phyloP scores from a whole-genome alignment of 2,329 filamentous ascomycete genomes.

The Colletotrichum abscissum region DNA sequence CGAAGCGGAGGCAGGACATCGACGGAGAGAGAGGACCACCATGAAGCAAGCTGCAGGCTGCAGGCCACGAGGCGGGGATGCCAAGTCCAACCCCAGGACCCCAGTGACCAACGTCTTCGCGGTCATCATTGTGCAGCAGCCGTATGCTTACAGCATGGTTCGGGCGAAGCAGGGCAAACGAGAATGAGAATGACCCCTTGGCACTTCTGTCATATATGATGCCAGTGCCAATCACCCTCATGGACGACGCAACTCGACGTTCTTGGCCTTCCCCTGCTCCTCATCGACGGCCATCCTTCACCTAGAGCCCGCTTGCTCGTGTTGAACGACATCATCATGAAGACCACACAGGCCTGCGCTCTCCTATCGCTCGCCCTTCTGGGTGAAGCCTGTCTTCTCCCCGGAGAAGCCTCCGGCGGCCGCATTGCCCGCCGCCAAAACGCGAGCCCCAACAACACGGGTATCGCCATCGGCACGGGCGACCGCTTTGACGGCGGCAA shows the following conservation, averaged over 20 bases:
- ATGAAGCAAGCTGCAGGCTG: neutral
- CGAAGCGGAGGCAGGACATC: neutral
- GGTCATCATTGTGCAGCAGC: slow-evolving; percentile 22
- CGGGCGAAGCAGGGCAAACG: neutral
- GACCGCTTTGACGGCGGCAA: slow-evolving; percentile 55
- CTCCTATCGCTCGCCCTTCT: slow-evolving; percentile 39
- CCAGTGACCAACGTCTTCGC: slow-evolving; percentile 4
- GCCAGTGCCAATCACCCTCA: neutral
- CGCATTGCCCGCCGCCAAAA: slow-evolving; percentile 33
- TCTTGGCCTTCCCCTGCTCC: neutral
- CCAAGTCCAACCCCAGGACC: neutral
- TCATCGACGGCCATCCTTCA: neutral
- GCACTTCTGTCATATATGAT: slow-evolving; percentile 4
- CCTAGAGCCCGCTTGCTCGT: neutral
- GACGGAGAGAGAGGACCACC: neutral
- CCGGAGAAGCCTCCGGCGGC: slow-evolving; percentile 46
- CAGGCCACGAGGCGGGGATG: neutral
- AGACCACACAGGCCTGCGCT: slow-evolving; percentile 37
- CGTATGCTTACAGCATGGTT: neutral
- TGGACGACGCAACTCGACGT: neutral
- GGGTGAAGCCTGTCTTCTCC: slow-evolving; percentile 49
- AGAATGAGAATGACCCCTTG: neutral
- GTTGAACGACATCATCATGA: slow-evolving; percentile 39
- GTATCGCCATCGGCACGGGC: slow-evolving; percentile 53
- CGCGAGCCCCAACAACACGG: slow-evolving; percentile 36